These are phyloP conservation scores for Verticillium nubilum DNA, from an alignment of 2,329 filamentous ascomycete genomes.

Conservation along the genomic window DNA sequence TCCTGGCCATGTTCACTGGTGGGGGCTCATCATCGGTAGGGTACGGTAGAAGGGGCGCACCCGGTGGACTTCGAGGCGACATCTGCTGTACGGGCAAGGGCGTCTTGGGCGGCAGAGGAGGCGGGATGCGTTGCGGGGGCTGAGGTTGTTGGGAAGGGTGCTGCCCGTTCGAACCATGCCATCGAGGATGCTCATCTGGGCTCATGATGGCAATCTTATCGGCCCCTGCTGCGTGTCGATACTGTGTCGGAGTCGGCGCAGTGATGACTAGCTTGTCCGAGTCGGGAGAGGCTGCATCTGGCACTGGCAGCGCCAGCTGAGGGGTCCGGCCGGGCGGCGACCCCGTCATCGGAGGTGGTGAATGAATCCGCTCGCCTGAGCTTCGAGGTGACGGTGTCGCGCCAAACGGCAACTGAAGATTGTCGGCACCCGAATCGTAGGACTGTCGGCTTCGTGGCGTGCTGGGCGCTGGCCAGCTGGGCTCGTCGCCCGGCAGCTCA, in stretches of 20 bases:
- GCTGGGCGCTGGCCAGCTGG: slow-evolving; percentile 28
- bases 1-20: slow-evolving; percentile 76
- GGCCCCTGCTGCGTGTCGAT: slow-evolving; percentile 48
- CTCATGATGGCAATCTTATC: slow-evolving; percentile 65
- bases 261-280: slow-evolving; percentile 49
- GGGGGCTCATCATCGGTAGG: slow-evolving; percentile 77
- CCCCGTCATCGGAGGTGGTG: slow-evolving; percentile 19
- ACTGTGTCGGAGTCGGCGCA: slow-evolving; percentile 55
- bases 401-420: slow-evolving; percentile 31
- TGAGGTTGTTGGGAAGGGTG: slow-evolving; percentile 11
- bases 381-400: slow-evolving; percentile 38
- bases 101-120: slow-evolving; percentile 73
- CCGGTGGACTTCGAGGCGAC: slow-evolving; percentile 26
- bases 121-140: slow-evolving; percentile 40
- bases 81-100: slow-evolving; percentile 53
- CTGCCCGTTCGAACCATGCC: slow-evolving; percentile 16
- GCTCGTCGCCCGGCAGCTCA: slow-evolving; percentile 53
- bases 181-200: slow-evolving; percentile 51
- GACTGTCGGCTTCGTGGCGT: slow-evolving; percentile 42
- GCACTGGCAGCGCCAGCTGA: slow-evolving; percentile 24
- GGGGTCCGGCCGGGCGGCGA: slow-evolving; percentile 17
- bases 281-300: slow-evolving; percentile 27
- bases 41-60: slow-evolving; percentile 57
- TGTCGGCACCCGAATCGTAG: slow-evolving; percentile 52
- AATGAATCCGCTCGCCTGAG: slow-evolving; percentile 41